These are phyloP conservation scores for Thuidium tamariscinum DNA, from an alignment of 225 moss, liverwort and hornwort species.

Conservation along the genomic window DNA sequence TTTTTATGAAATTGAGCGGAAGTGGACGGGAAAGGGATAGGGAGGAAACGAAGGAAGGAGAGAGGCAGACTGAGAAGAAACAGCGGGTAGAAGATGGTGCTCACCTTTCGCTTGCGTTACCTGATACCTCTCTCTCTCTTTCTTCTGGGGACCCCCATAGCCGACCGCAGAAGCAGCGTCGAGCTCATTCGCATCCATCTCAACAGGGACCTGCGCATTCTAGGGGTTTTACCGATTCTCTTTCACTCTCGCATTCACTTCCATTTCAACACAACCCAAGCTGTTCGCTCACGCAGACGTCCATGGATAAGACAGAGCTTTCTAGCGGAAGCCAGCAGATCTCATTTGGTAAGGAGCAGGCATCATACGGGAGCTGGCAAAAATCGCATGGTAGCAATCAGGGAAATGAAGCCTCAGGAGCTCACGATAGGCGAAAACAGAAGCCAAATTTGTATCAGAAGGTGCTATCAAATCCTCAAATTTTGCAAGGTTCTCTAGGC, in stretches of 20 bases:
- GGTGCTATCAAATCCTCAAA: constrained; percentile 58
- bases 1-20: constrained; percentile 45
- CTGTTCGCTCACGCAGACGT: constrained; percentile 86
- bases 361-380: constrained; percentile 58
- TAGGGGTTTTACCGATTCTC: constrained; percentile 73
- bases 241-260: constrained; percentile 85
- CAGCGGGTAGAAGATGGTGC: constrained; percentile 78
- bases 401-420: constrained; percentile 38
- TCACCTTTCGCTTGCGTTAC: constrained; percentile 77
- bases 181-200: constrained; percentile 62
- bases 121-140: constrained; percentile 86
- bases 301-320: constrained; percentile 77
- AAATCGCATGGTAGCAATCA: constrained; percentile 56
- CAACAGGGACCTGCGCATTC: constrained; percentile 57
- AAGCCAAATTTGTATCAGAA: constrained; percentile 58
- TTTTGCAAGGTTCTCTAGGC: constrained; percentile 58
- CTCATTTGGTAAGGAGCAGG: constrained; percentile 58
- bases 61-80: constrained; percentile 70
- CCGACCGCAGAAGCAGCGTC: constrained; percentile 46
- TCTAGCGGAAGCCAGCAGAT: constrained; percentile 86
- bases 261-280: constrained; percentile 90
- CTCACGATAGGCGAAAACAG: constrained; percentile 53
- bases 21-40: constrained; percentile 50
- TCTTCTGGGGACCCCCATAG: constrained; percentile 64
- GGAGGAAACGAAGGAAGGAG: constrained; percentile 57